A percentile compares a stretch with the other conserved stretches of the same genome.
Conservation (phyloP, 2,329 filamentous ascomycete genomes). For the Fusarium virguliforme region DNA sequence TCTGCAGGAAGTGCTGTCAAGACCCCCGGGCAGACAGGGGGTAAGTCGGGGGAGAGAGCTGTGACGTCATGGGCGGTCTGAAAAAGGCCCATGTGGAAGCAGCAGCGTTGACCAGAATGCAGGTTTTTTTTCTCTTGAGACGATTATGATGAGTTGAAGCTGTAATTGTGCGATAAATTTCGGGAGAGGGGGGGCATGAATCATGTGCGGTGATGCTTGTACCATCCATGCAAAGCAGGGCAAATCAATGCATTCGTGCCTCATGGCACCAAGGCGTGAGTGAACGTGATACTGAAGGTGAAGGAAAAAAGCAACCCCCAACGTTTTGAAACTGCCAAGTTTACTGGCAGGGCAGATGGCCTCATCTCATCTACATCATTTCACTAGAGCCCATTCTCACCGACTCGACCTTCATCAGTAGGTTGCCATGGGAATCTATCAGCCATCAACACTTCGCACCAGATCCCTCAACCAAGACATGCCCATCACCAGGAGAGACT, state of each 20-base stretch:
- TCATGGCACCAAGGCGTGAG: too few relatives aligned
- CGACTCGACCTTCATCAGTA: background rate
- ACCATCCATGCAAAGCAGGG: background rate
- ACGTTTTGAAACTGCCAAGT: background rate
- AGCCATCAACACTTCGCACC: background rate
- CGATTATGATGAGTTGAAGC: constrained; percentile 19
- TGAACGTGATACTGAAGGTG: constrained; percentile 1
- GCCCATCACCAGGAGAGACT: constrained; percentile 1
- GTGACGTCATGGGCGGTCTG: constrained; percentile 36
- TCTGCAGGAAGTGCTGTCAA: constrained; percentile 38
- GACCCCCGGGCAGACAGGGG: constrained; percentile 28
- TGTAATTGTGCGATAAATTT: constrained; percentile 8
- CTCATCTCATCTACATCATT: constrained; percentile 3
- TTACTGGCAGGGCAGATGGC: background rate
- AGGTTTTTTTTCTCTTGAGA: constrained; percentile 12
- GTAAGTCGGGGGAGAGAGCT: background rate
- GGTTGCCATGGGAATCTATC: background rate
- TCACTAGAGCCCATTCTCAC: constrained; percentile 5
- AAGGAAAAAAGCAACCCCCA: background rate
- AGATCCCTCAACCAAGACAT: constrained; percentile 1
- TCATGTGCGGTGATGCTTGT: background rate
- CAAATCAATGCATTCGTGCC: background rate
- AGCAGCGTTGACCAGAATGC: constrained; percentile 11
- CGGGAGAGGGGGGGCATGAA: background rate
- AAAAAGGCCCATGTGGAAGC: constrained; percentile 20